Base-by-base conservation (phyloP, 345 rosid species). In the Jatropha curcas region DNA sequence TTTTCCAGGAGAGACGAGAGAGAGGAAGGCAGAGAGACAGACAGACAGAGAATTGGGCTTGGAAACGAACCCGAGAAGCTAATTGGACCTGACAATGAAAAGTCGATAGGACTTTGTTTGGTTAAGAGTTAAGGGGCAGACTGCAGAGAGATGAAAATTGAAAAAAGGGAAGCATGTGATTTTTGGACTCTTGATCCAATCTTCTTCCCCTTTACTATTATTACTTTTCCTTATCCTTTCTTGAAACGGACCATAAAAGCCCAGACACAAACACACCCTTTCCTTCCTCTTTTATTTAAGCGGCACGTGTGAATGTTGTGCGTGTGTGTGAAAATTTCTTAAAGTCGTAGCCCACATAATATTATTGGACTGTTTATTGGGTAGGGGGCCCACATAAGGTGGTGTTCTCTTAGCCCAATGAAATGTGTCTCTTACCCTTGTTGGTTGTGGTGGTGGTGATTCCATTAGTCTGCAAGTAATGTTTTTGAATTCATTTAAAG, bases 21-120 rank as follows among this genome's bases (percentile, higher is more conserved):
- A 56, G 43, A 14, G n/a, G n/a, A n/a, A n/a, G n/a, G n/a, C n/a
- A n/a, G n/a, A n/a, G n/a, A n/a, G n/a, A n/a, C n/a, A n/a, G n/a
- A n/a, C n/a, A n/a, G n/a, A 3, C 19, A 41, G 39, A 48, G 66
- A 64, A 3, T 83, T 84, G 92, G 91, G 92, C 88, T 88, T 85
- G 7, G 67, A 45, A 56, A 56, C 45, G 27, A 51, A 67, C 58
- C 60, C 71, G 33, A 22, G 46, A 53, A 68, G 13, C 31, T 10
- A 52, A 52, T 68, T 52, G 59, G 59, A 67, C 59, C 43, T 37
- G 2, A 33, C 17, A 30, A 33, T 25, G 41, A 17, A 10, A 19
- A 31, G 64, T 33, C 17, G 17, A 60, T 33, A 50, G 59, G 35
- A 41, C 22, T 65, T 27, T 10, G 43, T 37, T 56, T 37, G 64